These are phyloP conservation scores for Asterophora lycoperdoides DNA, from an alignment of 768 basidiomycete species.

Conservation along the genomic window DNA sequence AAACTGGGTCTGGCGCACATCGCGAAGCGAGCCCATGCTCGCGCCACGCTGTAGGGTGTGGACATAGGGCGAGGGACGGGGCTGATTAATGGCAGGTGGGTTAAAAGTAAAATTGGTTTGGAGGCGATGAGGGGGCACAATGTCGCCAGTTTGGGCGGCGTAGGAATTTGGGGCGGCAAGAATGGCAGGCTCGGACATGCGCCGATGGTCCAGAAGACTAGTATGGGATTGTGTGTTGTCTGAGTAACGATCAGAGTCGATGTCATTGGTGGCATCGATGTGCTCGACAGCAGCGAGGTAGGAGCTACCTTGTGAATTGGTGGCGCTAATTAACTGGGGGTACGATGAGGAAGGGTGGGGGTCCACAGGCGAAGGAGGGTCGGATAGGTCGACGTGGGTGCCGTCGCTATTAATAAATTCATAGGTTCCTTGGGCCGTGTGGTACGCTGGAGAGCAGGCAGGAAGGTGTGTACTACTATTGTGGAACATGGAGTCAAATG, in stretches of 20 bases:
- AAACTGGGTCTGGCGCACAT: slow-evolving; percentile 37
- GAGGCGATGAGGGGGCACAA: slow-evolving; percentile 33
- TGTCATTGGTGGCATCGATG: slow-evolving; percentile 31
- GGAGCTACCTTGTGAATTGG: slow-evolving; percentile 41
- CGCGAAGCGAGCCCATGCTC: slow-evolving; percentile 42
- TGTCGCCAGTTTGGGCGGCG: slow-evolving; percentile 28
- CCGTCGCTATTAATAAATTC: slow-evolving; percentile 25
- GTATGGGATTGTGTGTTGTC: slow-evolving; percentile 31
- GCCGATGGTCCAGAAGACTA: slow-evolving; percentile 51
- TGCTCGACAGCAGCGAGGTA: slow-evolving; percentile 38
- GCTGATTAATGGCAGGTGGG: slow-evolving; percentile 25
- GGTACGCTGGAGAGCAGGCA: slow-evolving; percentile 20
- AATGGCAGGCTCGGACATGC: slow-evolving; percentile 65
- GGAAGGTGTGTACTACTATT: slow-evolving; percentile 18
- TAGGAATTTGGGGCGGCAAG: slow-evolving; percentile 38
- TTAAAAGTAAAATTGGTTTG: slow-evolving; percentile 39
- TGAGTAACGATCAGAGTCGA: slow-evolving; percentile 36
- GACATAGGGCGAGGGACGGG: slow-evolving; percentile 34
- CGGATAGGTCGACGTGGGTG: slow-evolving; percentile 27
- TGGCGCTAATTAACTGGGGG: slow-evolving; percentile 38
- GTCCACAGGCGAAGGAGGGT: slow-evolving; percentile 44
- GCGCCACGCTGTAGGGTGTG: slow-evolving; percentile 43
- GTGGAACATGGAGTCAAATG: slow-evolving; percentile 29
- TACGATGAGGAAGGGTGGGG: slow-evolving; percentile 28
- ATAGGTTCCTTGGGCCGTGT: slow-evolving; percentile 13